A percentile compares a stretch with the other conserved stretches of the same genome.
Conservation (phyloP, 2,329 filamentous ascomycete genomes). For the Didymella pomorum region DNA sequence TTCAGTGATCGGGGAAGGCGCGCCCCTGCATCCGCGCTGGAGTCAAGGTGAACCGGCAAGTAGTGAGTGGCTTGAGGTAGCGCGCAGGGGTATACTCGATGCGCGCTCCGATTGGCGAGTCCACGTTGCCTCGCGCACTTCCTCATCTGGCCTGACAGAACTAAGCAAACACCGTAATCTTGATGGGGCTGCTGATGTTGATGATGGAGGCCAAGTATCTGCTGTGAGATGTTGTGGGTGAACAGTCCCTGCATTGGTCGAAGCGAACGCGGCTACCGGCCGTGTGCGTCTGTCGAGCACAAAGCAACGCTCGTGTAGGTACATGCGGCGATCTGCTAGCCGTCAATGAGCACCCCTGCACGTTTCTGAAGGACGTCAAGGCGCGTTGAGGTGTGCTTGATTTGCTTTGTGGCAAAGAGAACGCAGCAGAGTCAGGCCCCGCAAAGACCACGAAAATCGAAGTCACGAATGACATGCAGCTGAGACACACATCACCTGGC, state of each 20-base stretch:
- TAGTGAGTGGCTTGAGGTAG: conserved; percentile 40
- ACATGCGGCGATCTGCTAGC: conserved; percentile 12
- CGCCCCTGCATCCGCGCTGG: conserved; percentile 43
- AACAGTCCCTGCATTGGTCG: conserved; percentile 25
- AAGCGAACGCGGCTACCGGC: conserved; percentile 8
- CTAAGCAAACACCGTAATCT: conserved; percentile 15
- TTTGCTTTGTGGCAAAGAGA: not conserved
- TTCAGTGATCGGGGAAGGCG: conserved; percentile 39
- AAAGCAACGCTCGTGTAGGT: conserved; percentile 28
- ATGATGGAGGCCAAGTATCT: conserved; percentile 17
- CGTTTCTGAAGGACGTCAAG: not conserved
- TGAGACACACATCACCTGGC: conserved; percentile 42
- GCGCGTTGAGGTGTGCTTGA: not conserved
- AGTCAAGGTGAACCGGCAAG: conserved; percentile 31
- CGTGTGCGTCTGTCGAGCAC: conserved; percentile 1
- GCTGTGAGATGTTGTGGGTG: conserved; percentile 14
- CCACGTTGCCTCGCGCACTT: conserved; percentile 27
- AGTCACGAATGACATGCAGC: conserved; percentile 18
- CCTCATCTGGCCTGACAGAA: conserved; percentile 24
- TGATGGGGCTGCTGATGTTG: conserved; percentile 24
- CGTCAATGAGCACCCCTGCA: conserved; percentile 12
- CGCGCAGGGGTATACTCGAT: conserved; percentile 36
- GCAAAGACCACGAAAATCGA: conserved; percentile 19
- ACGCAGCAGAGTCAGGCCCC: not conserved
- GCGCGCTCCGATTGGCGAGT: conserved; percentile 47